Evolutionary conservation across 371 early-diverging fungal genomes (phyloP).

Genomic region (Rhizopus sp.): DNA sequence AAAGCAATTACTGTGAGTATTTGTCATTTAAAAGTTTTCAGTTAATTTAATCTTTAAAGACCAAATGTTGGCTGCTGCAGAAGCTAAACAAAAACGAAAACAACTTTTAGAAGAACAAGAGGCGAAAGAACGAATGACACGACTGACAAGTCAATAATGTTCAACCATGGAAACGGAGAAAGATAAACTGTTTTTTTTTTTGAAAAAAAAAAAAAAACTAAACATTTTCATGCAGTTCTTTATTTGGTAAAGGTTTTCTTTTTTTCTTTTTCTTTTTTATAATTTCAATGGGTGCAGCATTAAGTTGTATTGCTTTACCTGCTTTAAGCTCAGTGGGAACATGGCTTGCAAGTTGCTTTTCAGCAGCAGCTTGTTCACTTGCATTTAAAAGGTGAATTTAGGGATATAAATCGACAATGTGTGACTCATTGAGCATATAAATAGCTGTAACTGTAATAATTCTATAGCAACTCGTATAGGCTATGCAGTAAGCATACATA

Average conservation of each 20-base stretch:
- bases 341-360: slow-evolving; percentile 62
- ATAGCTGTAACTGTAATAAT: slow-evolving; percentile 67
- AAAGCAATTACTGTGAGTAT: slow-evolving; percentile 50
- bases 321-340: slow-evolving; percentile 53
- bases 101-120: slow-evolving; percentile 40
- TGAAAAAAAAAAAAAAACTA: background rate
- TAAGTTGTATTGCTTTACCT: slow-evolving; percentile 64
- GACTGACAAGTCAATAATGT: slow-evolving; percentile 13
- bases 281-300: slow-evolving; percentile 54
- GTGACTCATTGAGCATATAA: slow-evolving; percentile 11
- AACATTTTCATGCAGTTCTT: too few species aligned
- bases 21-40: background rate
- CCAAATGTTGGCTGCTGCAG: slow-evolving; percentile 53
- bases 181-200: background rate
- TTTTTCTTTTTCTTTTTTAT: slow-evolving; percentile 1
- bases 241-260: background rate
- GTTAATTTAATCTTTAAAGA: slow-evolving; percentile 20
- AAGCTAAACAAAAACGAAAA: slow-evolving; percentile 44
- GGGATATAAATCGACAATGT: background rate
- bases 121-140: slow-evolving; percentile 34
- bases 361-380: slow-evolving; percentile 66
- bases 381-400: slow-evolving; percentile 54
- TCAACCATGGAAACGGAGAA: background rate
- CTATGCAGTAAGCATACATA: slow-evolving; percentile 64
- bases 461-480: slow-evolving; percentile 70